These are phyloP conservation scores for Acacia confusa DNA, from an alignment of 306 rosid genomes.

Conservation along the genomic window DNA sequence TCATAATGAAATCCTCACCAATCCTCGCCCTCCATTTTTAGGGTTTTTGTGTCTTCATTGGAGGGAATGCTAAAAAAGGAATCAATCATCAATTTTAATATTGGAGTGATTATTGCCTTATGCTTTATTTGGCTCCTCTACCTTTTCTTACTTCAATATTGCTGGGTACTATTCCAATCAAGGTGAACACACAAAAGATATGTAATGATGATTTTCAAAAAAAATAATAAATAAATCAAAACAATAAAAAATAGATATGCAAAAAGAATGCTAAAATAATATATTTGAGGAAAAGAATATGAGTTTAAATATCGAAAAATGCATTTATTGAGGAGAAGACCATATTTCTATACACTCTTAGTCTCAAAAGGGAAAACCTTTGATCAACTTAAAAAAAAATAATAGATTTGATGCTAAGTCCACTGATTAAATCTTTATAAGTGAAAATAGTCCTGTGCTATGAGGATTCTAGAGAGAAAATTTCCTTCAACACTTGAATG, in stretches of 20 bases:
- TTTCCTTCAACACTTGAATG: constrained; percentile 23
- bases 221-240: not conserved
- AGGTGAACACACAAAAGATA: not conserved
- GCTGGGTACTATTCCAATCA: not conserved
- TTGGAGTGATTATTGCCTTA: not conserved
- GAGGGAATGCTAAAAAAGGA: constrained; percentile 5
- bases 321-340: too few species aligned
- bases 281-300: too few species aligned
- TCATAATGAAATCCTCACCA: not conserved
- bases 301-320: too few species aligned
- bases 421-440: not conserved
- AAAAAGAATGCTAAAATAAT: too few species aligned
- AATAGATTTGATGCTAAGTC: not conserved
- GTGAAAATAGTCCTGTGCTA: not conserved
- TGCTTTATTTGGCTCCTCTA: not conserved
- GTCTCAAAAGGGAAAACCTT: too few species aligned
- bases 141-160: not conserved
- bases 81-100: not conserved
- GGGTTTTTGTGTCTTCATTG: constrained; percentile 8
- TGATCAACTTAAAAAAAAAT: too few species aligned
- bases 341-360: accelerated
- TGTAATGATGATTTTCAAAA: not conserved
- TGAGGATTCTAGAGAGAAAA: constrained; percentile 23
- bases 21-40: not conserved
- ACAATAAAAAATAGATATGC: not conserved